Evolutionary conservation across 1,284 basidiomycete species (phyloP), one percentile per base, ranked within the genome.

Genomic region (Limonomyces culmigenus): DNA sequence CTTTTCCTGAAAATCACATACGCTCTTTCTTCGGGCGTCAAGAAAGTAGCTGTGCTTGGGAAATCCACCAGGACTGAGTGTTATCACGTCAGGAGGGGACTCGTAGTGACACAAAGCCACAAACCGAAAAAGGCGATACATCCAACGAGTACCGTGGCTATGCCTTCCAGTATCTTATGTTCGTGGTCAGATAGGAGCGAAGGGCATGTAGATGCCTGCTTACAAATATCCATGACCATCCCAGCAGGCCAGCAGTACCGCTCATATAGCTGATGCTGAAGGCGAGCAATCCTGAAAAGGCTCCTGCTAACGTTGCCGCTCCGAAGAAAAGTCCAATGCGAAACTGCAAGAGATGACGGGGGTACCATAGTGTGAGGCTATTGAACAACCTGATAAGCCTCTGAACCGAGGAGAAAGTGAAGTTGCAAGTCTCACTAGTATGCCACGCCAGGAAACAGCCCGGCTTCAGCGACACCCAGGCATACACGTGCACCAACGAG

Each of bases 381-480:
- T 2, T 29, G 8, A 14, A 13, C 25, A 10, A 4, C 10, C 19
- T 4, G 23, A 19, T 8, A 27, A 27, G 23, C 8, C n/a, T 8
- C 8, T 50, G 47, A 49, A 21, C 2, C n/a, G n/a, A n/a, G n/a
- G n/a, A 34, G 16, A 23, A 21, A 13, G 8, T 10, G 13, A 14
- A 29, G 13, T 18, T 14, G 21, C 18, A 27, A 10, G 16, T 45
- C 52, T 16, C 23, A 56, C 55, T 75, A 78, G 49, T 74, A 79
- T 0, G 67, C 65, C 4, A 76, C 71, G 14, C 76, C 74, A 4
- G 75, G 74, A 46, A 78, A 75, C 16, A 80, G 50, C 0, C 78
- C 78, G 4, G 74, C 70, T 49, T 83, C 78, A 0, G 74, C 65
- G 0, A 79, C 48, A 2, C 79, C 78, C 2, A 80, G 63, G 39